Evolutionary conservation across 192 early-diverging fungal genomes (phyloP).

Genomic region (Entomortierella beljakovae): DNA sequence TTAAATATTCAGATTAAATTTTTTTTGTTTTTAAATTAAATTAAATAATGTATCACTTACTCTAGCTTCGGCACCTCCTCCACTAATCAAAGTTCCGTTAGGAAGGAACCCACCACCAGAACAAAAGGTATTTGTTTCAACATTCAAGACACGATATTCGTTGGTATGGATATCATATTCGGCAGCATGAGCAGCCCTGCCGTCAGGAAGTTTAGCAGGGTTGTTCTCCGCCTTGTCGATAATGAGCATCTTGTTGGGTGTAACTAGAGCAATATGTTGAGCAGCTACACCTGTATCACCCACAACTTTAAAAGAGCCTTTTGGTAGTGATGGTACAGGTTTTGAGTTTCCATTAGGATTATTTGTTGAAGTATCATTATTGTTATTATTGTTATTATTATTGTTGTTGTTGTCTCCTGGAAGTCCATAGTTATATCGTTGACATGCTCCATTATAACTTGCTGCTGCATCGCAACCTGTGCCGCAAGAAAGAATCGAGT

Average conservation of each 20-base stretch:
- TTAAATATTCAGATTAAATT: no score
- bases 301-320: constrained; percentile 46
- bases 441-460: constrained; percentile 35
- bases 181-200: constrained; percentile 55
- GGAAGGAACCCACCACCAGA: constrained; percentile 66
- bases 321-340: constrained; percentile 18
- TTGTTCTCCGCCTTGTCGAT: constrained; percentile 67
- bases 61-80: constrained; percentile 59
- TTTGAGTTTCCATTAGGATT: no score
- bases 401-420: neutral
- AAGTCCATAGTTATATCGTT: constrained; percentile 4
- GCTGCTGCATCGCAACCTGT: constrained; percentile 27
- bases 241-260: constrained; percentile 59
- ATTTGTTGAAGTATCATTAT: neutral
- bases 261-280: constrained; percentile 62
- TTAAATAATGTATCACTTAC: constrained; percentile 3
- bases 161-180: constrained; percentile 63
- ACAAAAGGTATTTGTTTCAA: constrained; percentile 68
- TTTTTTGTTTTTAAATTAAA: no score
- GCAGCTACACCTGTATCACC: constrained; percentile 62
- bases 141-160: constrained; percentile 54
- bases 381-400: neutral
- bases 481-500: constrained; percentile 32
- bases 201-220: constrained; percentile 58
- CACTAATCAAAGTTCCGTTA: constrained; percentile 66